Conservation (phyloP, 2,329 filamentous ascomycete species). For the Paracoccidioides lutzii region DNA sequence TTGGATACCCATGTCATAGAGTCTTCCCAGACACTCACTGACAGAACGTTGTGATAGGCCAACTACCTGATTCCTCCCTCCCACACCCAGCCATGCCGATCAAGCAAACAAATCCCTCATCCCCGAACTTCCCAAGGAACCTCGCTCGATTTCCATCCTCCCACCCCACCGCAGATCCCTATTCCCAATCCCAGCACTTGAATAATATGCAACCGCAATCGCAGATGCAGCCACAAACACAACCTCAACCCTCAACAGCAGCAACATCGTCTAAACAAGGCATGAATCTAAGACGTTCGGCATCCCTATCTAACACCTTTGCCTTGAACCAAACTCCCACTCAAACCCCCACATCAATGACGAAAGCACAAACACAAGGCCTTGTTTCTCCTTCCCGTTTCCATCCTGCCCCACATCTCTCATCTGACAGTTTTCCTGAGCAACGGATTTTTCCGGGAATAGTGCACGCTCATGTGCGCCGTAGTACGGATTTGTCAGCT, state of each 20-base stretch:
- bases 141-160: conserved; percentile 3
- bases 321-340: background rate
- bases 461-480: conserved; percentile 23
- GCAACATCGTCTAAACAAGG: background rate
- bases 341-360: background rate
- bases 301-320: background rate
- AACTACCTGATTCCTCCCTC: background rate
- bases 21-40: background rate
- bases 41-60: background rate
- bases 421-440: conserved; percentile 15
- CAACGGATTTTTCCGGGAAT: conserved; percentile 33
- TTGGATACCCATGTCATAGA: background rate
- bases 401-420: background rate
- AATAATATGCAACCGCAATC: background rate
- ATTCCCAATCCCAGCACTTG: conserved; percentile 4
- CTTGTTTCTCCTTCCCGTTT: conserved; percentile 7
- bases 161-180: conserved; percentile 5
- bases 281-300: background rate
- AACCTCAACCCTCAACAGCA: background rate
- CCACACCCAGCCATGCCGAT: background rate
- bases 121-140: conserved; percentile 6
- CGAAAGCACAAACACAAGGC: background rate
- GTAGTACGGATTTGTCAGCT: conserved; percentile 1
- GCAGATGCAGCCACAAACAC: background rate
- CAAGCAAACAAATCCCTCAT: conserved; percentile 2